Base-by-base conservation (phyloP, 108 stramenopile genomes). In the Skeletonema costatum region DNA sequence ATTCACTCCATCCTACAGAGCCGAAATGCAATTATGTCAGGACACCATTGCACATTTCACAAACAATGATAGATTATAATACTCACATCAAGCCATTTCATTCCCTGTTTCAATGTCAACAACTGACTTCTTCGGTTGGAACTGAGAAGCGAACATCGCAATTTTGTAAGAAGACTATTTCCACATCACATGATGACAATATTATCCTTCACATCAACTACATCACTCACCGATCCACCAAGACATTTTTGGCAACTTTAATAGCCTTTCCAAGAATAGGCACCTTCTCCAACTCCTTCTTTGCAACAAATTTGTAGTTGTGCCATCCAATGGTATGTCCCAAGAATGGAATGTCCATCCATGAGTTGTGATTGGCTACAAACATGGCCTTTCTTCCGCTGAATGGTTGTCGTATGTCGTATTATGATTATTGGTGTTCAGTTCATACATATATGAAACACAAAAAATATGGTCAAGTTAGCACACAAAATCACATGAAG, bases 301-400 rank as follows among this genome's bases (percentile, higher is more conserved):
- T 96, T 48, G 92, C 87, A 33, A 96, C 83, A 30, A 96, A 78
- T 80, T 96, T 96, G 88, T 96, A 96, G 73, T 96, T 96, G 64
- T 90, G 84, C 95, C 95, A 96, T 61, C 95, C 95, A 35, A 96
- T 90, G 19, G 89, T 82, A 39, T 88, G 80, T 17, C 93, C 95
- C 35, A 96, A 32, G 66, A 87, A 93, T 7, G 95, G 95, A 65
- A 96, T 96, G 64, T 96, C 95, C 93, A 96, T 90, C 95, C 95
- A 96, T 33, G 87, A 89, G 64, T 88, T 89, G 88, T 96, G 95
- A 73, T 96, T 96, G 38, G 93, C 90, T 30, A 96, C 95, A 85
- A 93, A 93, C 95, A 96, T 94, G 65, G 87, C 91, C 35, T 86
- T 81, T 66, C 80, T 87, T 11, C 86, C 78, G 60, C 82, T 88